Base-by-base conservation (phyloP, 148 eudicot species). In the Rhododendron simsii region DNA sequence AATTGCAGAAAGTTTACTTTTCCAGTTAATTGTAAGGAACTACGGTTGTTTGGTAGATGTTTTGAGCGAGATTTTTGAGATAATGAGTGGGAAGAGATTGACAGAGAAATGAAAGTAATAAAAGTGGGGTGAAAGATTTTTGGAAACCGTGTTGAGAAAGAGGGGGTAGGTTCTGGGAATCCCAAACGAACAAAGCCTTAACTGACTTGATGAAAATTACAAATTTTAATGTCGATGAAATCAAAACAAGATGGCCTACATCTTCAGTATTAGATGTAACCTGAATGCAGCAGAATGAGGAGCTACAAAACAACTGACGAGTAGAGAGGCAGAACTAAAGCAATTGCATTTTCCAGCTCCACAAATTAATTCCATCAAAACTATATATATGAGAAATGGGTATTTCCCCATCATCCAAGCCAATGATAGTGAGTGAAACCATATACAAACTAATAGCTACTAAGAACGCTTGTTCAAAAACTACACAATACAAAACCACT, bases 361-460 rank as follows among this genome's bases (percentile, higher is more conserved):
- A 51, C 59, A 80, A 51, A 80, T 7, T 15, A 13, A 80, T 3
- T 14, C 3, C 18, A 15, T 7, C 53, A 4, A 14, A 26, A 53
- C 16, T 28, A 81, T 53, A 30, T 81, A 53, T 81, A 4, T 39
- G 26, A 44, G 44, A 61, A 39, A 82, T 20, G 41, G 28, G 33
- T 21, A 28, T 39, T 20, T 9, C 23, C 74, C 30, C 37, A 61
- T 23, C 50, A 37, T 59, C 69, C 63, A 82, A 82, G 7, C 74
- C 73, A 21, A 14, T 71, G 76, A 69, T 44, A 30, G 71, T 63
- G 47, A 35, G 30, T 63, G 47, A 35, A 57, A 81, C 15, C 47
- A 67, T 82, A 59, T 82, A 82, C 84, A 82, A 79, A 48, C n/a
- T 48, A 45, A 39, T 76, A 39, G 69, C 37, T 51, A 9, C 59